Evolutionary conservation across 345 rosid species (phyloP).

Genomic region (Gossypium stocksii): DNA sequence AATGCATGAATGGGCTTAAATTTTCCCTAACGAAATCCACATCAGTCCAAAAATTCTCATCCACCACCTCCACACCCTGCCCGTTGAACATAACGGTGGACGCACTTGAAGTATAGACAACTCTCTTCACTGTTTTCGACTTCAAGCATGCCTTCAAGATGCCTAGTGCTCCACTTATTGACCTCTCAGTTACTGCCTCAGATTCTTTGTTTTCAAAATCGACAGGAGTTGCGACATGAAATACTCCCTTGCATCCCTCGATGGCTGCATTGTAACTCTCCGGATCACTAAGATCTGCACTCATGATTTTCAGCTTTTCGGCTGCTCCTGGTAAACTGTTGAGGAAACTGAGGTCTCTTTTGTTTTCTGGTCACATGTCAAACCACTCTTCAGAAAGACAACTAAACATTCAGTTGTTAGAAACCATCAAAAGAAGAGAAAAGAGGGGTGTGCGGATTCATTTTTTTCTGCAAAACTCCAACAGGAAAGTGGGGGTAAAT

Average conservation of each 20-base stretch:
- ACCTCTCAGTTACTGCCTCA: constrained; percentile 34
- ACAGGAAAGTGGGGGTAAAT: neutral
- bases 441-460: neutral
- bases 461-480: neutral
- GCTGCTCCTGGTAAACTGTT: neutral
- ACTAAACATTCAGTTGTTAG: neutral
- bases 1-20: neutral
- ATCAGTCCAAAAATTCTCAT: constrained; percentile 7
- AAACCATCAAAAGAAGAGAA: neutral
- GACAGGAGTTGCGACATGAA: constrained; percentile 40
- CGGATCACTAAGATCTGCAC: constrained; percentile 44
- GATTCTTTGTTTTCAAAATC: neutral
- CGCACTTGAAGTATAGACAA: constrained; percentile 62
- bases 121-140: constrained; percentile 48
- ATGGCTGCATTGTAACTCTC: constrained; percentile 50
- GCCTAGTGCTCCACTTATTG: constrained; percentile 46
- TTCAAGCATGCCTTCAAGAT: constrained; percentile 49
- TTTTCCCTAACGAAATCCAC: neutral
- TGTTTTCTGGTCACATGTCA: neutral
- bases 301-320: constrained; percentile 20
- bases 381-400: neutral
- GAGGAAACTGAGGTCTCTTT: neutral
- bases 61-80: constrained; percentile 13
- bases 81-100: constrained; percentile 2
- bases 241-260: constrained; percentile 50